These are phyloP conservation scores for Aureobasidium sp. DNA, from an alignment of 2,329 filamentous ascomycete species.

Conservation along the genomic window DNA sequence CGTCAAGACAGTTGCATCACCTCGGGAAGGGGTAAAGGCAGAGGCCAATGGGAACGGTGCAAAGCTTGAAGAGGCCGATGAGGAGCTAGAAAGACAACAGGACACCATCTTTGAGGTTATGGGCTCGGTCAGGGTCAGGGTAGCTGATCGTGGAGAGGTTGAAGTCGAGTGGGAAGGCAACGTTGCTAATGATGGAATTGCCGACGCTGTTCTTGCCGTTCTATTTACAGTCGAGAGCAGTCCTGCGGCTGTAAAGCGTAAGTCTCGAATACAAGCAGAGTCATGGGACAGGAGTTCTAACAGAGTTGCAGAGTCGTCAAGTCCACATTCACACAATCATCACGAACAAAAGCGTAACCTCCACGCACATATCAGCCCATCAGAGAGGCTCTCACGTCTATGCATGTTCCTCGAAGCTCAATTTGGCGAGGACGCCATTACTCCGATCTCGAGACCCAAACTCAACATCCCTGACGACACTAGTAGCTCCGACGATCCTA, in stretches of 20 bases:
- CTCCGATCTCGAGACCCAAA: conserved; percentile 64
- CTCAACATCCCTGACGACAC: conserved; percentile 33
- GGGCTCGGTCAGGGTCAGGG: conserved; percentile 73
- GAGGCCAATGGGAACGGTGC: conserved; percentile 33
- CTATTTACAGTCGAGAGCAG: conserved; percentile 88
- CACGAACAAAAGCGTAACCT: conserved; percentile 54
- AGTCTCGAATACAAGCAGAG: conserved; percentile 26
- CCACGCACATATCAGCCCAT: conserved; percentile 62
- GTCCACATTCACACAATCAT: conserved; percentile 43
- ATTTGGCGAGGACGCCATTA: conserved; percentile 77
- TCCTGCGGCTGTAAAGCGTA: conserved; percentile 88
- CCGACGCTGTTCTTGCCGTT: conserved; percentile 93
- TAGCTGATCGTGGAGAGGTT: conserved; percentile 57
- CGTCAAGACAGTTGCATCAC: conserved; percentile 44
- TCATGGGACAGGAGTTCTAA: background rate
- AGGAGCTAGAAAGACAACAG: conserved; percentile 33
- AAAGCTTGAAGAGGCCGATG: conserved; percentile 26
- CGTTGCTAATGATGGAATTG: conserved; percentile 93
- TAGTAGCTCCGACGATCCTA: conserved; percentile 37
- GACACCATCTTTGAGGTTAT: conserved; percentile 62
- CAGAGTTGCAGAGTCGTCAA: conserved; percentile 29
- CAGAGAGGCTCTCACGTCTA: conserved; percentile 74
- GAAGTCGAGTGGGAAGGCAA: conserved; percentile 98
- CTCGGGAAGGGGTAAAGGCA: conserved; percentile 26
- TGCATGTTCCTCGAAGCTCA: conserved; percentile 97